Percentiles rank a stretch among this genome's conserved stretches.
Evolutionary conservation across 805 yeast genomes (phyloP).

Genomic region (Pichia heedii): DNA sequence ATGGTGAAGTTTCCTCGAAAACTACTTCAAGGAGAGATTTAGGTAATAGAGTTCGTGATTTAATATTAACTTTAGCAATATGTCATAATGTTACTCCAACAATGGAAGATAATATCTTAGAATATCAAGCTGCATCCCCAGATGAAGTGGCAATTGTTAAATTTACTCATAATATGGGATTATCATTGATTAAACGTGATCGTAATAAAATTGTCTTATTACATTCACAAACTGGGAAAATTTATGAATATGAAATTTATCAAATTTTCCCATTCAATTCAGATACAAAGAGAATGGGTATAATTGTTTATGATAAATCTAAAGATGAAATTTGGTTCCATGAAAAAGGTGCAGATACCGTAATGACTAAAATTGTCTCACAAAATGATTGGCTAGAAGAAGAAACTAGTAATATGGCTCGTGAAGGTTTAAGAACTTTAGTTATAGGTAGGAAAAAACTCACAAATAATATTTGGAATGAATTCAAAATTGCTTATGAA

Average conservation of each 20-base stretch:
- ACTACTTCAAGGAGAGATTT: constrained; percentile 52
- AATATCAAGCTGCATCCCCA: constrained; percentile 97
- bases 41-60: constrained; percentile 66
- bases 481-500: constrained; percentile 54
- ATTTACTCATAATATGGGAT: constrained; percentile 80
- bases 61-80: constrained; percentile 75
- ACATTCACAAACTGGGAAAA: constrained; percentile 49
- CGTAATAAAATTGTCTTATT: constrained; percentile 61
- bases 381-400: constrained; percentile 95
- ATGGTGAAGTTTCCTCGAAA: constrained; percentile 23
- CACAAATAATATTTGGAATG: constrained; percentile 42
- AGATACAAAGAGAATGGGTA: constrained; percentile 95
- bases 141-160: constrained; percentile 96
- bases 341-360: constrained; percentile 95
- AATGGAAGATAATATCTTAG: constrained; percentile 55
- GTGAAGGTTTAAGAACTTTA: constrained; percentile 93
- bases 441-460: constrained; percentile 85
- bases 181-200: constrained; percentile 74
- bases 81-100: constrained; percentile 98
- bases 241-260: constrained; percentile 54
- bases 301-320: constrained; percentile 55
- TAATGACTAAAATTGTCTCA: constrained; percentile 76
- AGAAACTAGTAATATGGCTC: constrained; percentile 95
- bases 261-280: constrained; percentile 92
- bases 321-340: constrained; percentile 75